Conservation (phyloP, 768 basidiomycete genomes). For the Tulasnella sp. region DNA sequence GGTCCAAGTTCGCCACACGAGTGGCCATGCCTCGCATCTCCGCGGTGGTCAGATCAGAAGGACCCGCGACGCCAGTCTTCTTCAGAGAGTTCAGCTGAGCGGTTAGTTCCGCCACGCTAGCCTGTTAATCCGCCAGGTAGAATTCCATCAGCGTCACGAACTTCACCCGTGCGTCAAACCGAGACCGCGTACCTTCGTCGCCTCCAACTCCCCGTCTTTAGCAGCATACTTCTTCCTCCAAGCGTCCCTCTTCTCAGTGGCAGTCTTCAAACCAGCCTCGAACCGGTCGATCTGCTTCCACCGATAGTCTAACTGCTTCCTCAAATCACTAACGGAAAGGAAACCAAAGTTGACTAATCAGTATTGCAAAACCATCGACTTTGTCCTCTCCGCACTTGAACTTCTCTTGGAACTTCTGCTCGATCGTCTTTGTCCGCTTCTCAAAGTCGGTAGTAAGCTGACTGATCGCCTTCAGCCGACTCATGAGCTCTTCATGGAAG, state of each 20-base stretch:
- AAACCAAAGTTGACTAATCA: conserved; percentile 22
- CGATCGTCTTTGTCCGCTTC: conserved; percentile 74
- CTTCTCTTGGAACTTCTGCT: conserved; percentile 67
- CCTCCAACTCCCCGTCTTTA: conserved; percentile 88
- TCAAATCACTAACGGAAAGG: conserved; percentile 51
- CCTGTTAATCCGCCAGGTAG: conserved; percentile 42
- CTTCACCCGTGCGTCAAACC: neutral
- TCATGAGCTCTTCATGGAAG: conserved; percentile 92
- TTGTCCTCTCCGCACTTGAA: conserved; percentile 43
- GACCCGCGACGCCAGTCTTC: neutral
- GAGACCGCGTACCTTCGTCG: conserved; percentile 59
- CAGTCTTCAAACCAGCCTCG: conserved; percentile 76
- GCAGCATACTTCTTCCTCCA: conserved; percentile 80
- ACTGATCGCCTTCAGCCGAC: conserved; percentile 76
- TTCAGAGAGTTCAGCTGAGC: conserved; percentile 44
- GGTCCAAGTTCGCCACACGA: conserved; percentile 79
- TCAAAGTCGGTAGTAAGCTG: conserved; percentile 86
- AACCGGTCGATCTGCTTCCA: conserved; percentile 94
- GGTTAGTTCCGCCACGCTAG: conserved; percentile 68
- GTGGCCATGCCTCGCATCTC: conserved; percentile 68
- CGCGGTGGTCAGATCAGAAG: conserved; percentile 50
- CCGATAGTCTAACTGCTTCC: conserved; percentile 79
- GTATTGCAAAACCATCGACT: neutral
- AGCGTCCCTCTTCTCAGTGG: conserved; percentile 70
- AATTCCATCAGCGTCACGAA: conserved; percentile 6